Base-by-base conservation (phyloP, 495 filamentous ascomycete species). In the Neurospora terricola region DNA sequence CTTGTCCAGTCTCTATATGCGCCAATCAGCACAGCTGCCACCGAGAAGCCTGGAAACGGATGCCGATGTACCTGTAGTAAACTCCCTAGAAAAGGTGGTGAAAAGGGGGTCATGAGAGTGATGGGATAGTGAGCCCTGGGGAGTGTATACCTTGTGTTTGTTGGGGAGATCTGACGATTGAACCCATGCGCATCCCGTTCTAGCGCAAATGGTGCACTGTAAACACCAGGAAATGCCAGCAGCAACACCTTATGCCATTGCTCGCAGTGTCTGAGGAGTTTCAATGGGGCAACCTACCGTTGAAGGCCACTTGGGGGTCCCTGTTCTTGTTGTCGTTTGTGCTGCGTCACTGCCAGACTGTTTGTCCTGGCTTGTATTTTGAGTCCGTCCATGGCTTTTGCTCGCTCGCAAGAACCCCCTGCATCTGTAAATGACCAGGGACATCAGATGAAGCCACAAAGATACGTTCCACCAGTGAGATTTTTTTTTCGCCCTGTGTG, bases 331-430 rank as follows among this genome's bases (percentile, higher is more conserved):
- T 72, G 37, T 70, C 36, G 34, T 37, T 37, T 38, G 73, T 21
- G 40, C 66, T 27, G 69, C 18, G 18, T 45, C 12, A 66, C 54
- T 62, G 54, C 54, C 42, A 66, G 39, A 38, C 72, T 72, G 62
- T 48, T 71, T 72, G 38, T 30, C 75, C 48, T 30, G 48, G 23
- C 30, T 48, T 62, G 54, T 62, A 62, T 62, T 7, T 30, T 34
- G 54, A 62, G 54, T 62, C 54, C 54, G 54, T 62, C 54, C 54
- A 62, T 62, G 27, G 54, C 54, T 62, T 62, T 62, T 62, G 54
- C 54, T 62, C 54, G 54, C 23, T 77, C 75, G 76, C 72, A 77
- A 74, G 73, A 71, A 43, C 77, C 76, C 75, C 77, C 77, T 78
- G 76, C 10, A 77, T 77, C 72, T 71, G 77, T 72, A 42, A 30